phyloP scores from a whole-genome alignment of 768 basidiomycete genomes.

The Podaxis pistillaris region DNA sequence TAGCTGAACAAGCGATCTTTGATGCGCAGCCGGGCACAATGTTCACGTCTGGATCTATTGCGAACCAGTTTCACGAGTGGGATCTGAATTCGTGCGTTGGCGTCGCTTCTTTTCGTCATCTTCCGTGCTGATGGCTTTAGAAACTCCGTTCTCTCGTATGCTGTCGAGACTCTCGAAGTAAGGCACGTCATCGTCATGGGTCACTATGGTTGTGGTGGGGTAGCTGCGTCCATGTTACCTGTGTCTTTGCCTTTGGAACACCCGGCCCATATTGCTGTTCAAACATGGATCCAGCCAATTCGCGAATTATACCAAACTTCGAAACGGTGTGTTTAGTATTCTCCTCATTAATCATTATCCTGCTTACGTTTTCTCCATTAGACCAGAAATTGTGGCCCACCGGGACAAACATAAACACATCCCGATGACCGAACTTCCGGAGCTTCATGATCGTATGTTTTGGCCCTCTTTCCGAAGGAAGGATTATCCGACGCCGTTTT shows the following conservation, averaged over 20 bases:
- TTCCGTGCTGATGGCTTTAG: slow-evolving; percentile 13
- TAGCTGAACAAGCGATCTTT: slow-evolving; percentile 31
- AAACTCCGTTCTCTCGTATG: slow-evolving; percentile 29
- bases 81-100: slow-evolving; percentile 27
- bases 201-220: slow-evolving; percentile 32
- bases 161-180: slow-evolving; percentile 26
- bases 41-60: slow-evolving; percentile 33
- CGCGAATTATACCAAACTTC: slow-evolving; percentile 34
- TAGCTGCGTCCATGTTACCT: slow-evolving; percentile 27
- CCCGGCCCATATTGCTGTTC: slow-evolving; percentile 30
- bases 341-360: background rate
- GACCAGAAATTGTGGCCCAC: slow-evolving; percentile 34
- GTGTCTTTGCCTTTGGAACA: slow-evolving; percentile 11
- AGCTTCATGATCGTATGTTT: slow-evolving; percentile 30
- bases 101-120: background rate
- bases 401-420: slow-evolving; percentile 23
- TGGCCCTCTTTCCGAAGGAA: background rate
- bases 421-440: slow-evolving; percentile 23
- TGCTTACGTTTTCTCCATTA: background rate
- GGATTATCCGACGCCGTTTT: background rate
- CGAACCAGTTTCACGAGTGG: slow-evolving; percentile 29
- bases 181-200: slow-evolving; percentile 31
- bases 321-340: slow-evolving; percentile 24
- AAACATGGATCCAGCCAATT: slow-evolving; percentile 41
- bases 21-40: slow-evolving; percentile 28